phyloP scores from a whole-genome alignment of 192 early-diverging fungal genomes.

The Mortierella claussenii region DNA sequence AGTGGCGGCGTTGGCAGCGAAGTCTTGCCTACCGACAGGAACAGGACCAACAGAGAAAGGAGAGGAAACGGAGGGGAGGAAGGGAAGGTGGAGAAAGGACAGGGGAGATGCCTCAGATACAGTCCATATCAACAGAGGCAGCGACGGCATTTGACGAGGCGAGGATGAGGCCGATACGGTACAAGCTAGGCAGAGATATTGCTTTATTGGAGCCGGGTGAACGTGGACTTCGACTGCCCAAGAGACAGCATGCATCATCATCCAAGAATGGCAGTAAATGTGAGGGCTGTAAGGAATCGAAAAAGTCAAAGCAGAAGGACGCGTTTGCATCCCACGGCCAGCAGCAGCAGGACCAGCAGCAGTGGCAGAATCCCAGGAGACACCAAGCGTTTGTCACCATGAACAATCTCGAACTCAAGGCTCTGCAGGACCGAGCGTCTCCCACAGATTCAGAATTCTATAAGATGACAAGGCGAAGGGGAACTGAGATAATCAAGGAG shows the following conservation, averaged over 20 bases:
- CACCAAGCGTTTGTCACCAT: neutral
- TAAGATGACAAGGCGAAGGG: no score
- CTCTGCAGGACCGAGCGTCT: no score
- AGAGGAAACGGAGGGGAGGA: neutral
- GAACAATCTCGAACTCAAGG: neutral
- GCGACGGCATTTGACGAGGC: neutral
- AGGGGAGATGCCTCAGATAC: neutral
- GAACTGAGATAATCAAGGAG: no score
- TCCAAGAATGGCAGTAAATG: no score
- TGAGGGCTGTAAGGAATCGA: neutral
- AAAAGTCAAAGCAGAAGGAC: neutral
- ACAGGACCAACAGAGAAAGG: neutral
- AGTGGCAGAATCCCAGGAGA: no score
- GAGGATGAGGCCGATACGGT: neutral
- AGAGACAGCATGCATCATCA: no score
- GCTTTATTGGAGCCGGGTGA: slow-evolving; percentile 27
- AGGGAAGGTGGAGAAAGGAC: no score
- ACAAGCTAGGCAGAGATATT: slow-evolving; percentile 32
- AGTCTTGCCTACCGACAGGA: neutral
- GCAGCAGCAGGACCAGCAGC: no score
- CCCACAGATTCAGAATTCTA: no score
- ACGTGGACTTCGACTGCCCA: slow-evolving; percentile 23
- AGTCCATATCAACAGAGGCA: no score
- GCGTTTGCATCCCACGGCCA: no score
- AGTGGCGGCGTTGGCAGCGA: slow-evolving; percentile 45